Conservation (phyloP, 768 basidiomycete species). For the Gelatoporia subvermispora region DNA sequence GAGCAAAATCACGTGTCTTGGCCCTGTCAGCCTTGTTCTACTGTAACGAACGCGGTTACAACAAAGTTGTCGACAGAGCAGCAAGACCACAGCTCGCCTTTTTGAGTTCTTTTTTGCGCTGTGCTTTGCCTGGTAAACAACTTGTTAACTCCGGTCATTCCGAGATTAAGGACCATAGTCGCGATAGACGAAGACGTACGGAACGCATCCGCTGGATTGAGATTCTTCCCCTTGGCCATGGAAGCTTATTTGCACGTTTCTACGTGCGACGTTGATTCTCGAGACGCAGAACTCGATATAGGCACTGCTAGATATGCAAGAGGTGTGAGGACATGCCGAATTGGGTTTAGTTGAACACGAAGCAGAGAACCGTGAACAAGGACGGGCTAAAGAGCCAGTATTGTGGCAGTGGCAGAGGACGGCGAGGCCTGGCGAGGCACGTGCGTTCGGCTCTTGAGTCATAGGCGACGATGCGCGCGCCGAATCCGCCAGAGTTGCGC, state of each 20-base stretch:
- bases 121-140: constrained; percentile 73
- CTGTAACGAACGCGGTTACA: constrained; percentile 30
- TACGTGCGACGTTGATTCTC: no score
- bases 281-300: no score
- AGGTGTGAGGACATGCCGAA: no score
- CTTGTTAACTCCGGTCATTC: neutral
- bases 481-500: constrained; percentile 5
- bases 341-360: no score
- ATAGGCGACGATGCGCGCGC: constrained; percentile 9
- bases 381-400: no score
- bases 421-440: constrained; percentile 17
- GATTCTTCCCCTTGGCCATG: constrained; percentile 82
- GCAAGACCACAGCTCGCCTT: constrained; percentile 52
- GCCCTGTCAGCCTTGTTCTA: constrained; percentile 88
- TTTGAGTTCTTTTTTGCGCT: constrained; percentile 91
- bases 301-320: no score
- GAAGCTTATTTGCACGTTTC: neutral
- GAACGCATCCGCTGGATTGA: constrained; percentile 93
- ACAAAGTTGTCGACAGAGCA: constrained; percentile 2
- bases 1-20: constrained; percentile 81
- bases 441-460: constrained; percentile 25
- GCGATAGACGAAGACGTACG: constrained; percentile 55
- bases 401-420: neutral
- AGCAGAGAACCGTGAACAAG: no score
- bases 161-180: neutral